These are phyloP conservation scores for Colletotrichum sp. DNA, from an alignment of 2,329 filamentous ascomycete genomes.

Conservation along the genomic window DNA sequence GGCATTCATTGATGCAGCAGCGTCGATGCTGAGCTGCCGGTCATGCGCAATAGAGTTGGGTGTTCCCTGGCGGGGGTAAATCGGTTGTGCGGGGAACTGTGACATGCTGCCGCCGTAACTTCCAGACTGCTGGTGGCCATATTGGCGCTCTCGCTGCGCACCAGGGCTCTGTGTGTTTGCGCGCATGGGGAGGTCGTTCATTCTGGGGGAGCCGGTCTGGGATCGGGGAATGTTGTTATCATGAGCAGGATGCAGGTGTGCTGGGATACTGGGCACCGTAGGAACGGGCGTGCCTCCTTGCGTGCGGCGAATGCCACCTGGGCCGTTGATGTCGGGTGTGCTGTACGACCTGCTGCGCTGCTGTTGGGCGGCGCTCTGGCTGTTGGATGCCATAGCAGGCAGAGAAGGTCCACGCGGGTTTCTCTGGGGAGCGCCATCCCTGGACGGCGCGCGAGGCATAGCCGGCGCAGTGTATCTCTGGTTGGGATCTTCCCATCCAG, in stretches of 20 bases:
- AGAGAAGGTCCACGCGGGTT: slow-evolving; percentile 80
- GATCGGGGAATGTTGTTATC: slow-evolving; percentile 75
- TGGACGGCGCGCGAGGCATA: slow-evolving; percentile 79
- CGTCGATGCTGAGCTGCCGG: slow-evolving; percentile 42
- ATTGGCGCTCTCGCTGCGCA: slow-evolving; percentile 64
- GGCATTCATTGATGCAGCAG: slow-evolving; percentile 28
- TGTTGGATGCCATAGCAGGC: slow-evolving; percentile 68
- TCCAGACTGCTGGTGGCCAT: slow-evolving; percentile 47
- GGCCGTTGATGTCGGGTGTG: slow-evolving; percentile 88
- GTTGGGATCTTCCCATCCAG: slow-evolving; percentile 71
- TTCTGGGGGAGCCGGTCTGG: slow-evolving; percentile 79
- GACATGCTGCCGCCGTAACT: slow-evolving; percentile 57
- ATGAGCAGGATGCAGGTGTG: slow-evolving; percentile 67
- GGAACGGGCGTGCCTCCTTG: slow-evolving; percentile 63
- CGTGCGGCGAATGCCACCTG: slow-evolving; percentile 62
- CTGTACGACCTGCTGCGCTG: slow-evolving; percentile 88
- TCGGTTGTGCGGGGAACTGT: slow-evolving; percentile 61
- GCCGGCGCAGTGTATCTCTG: slow-evolving; percentile 90
- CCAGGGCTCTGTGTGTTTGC: slow-evolving; percentile 75
- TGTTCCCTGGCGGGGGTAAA: slow-evolving; percentile 54
- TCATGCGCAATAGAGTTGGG: slow-evolving; percentile 43
- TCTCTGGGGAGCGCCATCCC: slow-evolving; percentile 73
- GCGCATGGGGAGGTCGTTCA: slow-evolving; percentile 69
- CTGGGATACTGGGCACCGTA: slow-evolving; percentile 77
- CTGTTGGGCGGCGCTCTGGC: slow-evolving; percentile 64